Evolutionary conservation across 108 stramenopile genomes (phyloP).

Genomic region (Pinguiococcus pyrenoidosus): DNA sequence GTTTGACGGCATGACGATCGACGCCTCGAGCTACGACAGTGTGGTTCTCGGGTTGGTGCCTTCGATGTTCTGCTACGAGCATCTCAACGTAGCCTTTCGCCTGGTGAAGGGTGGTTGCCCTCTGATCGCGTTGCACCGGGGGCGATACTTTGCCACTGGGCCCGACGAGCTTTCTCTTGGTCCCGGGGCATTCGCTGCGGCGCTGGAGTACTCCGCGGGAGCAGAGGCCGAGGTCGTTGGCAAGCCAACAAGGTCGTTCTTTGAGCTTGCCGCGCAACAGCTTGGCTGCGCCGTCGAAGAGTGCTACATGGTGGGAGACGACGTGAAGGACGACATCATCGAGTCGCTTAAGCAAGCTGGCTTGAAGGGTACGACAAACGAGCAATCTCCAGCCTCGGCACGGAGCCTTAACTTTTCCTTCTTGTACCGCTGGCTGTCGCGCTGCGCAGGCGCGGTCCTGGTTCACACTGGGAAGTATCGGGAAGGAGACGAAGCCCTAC

Average conservation of each 20-base stretch:
- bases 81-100: not conserved
- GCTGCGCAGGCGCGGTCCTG: not conserved
- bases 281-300: not conserved
- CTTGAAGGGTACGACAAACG: too few relatives aligned
- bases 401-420: too few relatives aligned
- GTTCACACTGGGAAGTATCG: not conserved
- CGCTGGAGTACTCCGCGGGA: constrained; percentile 1
- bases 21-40: not conserved
- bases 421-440: too few relatives aligned
- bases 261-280: not conserved
- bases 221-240: constrained; percentile 2
- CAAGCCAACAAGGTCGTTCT: constrained; percentile 1
- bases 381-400: too few relatives aligned
- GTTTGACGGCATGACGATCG: not conserved
- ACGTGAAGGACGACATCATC: constrained; percentile 1
- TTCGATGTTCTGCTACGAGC: not conserved
- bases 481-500: not conserved
- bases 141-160: not conserved
- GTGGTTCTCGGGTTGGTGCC: constrained; percentile 4
- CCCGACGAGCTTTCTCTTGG: not conserved
- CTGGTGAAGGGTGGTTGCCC: not conserved
- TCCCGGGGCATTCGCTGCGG: constrained; percentile 2
- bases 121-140: constrained; percentile 5
- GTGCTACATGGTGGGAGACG: constrained; percentile 6
- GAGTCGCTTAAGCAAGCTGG: not conserved